These are phyloP conservation scores for Trichoderma harzianum DNA, from an alignment of 2,329 filamentous ascomycete species.

Conservation along the genomic window DNA sequence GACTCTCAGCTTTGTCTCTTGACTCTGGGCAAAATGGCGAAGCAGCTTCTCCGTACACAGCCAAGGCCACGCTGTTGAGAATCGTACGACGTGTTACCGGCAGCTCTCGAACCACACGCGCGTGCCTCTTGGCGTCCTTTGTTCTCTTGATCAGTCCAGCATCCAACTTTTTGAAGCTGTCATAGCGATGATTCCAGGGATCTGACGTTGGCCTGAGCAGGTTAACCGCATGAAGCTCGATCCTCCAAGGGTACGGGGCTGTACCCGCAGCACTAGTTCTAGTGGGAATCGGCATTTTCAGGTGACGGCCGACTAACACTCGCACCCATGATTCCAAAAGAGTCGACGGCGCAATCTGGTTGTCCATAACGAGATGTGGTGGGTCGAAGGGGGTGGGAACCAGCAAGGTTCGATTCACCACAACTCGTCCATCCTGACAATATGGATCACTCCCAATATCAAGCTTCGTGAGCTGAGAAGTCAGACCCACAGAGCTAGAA, in stretches of 20 bases:
- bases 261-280: constrained; percentile 7
- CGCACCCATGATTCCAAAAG: not conserved
- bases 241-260: not conserved
- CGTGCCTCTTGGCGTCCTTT: not conserved
- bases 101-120: not conserved
- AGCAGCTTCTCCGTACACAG: not conserved
- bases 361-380: not conserved
- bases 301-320: not conserved
- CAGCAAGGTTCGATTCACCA: not conserved
- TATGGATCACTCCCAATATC: not conserved
- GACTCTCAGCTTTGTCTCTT: not conserved
- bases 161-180: not conserved
- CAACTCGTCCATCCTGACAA: not conserved
- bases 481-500: not conserved
- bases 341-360: constrained; percentile 1
- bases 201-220: not conserved
- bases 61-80: not conserved
- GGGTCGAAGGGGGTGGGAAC: not conserved
- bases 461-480: not conserved
- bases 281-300: constrained; percentile 8
- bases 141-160: no score
- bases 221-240: not conserved
- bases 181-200: not conserved
- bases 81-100: not conserved
- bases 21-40: not conserved